Percentiles rank a stretch among this genome's conserved stretches.
Conservation (phyloP, 495 filamentous ascomycete genomes). For the Penicillium longicatenatum region DNA sequence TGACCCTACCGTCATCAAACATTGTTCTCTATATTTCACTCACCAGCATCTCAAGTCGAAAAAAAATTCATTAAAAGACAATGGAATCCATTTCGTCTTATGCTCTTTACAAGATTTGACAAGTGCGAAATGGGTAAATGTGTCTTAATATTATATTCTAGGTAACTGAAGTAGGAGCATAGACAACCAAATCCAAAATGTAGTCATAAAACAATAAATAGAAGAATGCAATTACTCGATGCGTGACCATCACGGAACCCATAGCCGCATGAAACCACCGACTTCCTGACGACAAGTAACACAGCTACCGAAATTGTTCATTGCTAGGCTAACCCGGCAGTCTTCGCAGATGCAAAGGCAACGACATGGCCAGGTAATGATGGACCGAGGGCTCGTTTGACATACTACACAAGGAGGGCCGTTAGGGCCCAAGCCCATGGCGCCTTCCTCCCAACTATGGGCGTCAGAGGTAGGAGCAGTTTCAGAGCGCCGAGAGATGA, state of each 20-base stretch:
- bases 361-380: slow-evolving; percentile 95
- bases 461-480: slow-evolving; percentile 20
- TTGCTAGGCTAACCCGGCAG: slow-evolving; percentile 86
- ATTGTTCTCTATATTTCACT: too few relatives aligned
- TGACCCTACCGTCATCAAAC: too few relatives aligned
- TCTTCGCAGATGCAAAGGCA: slow-evolving; percentile 95
- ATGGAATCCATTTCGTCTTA: not conserved
- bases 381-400: slow-evolving; percentile 80
- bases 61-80: too few relatives aligned
- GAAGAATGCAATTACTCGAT: not conserved
- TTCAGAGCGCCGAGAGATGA: slow-evolving; percentile 60
- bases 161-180: not conserved
- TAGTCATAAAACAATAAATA: not conserved
- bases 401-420: slow-evolving; percentile 94
- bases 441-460: slow-evolving; percentile 65
- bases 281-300: slow-evolving; percentile 90
- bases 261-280: slow-evolving; percentile 83
- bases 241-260: slow-evolving; percentile 66
- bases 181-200: not conserved
- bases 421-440: slow-evolving; percentile 66
- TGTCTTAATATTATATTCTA: not conserved
- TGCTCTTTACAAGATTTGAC: not conserved
- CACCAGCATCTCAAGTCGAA: too few relatives aligned
- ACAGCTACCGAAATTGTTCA: slow-evolving; percentile 96
- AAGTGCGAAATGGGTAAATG: not conserved